Evolutionary conservation across 345 rosid species (phyloP), one percentile per base, ranked within the genome.

Genomic region (Melaleuca quinquenervia): DNA sequence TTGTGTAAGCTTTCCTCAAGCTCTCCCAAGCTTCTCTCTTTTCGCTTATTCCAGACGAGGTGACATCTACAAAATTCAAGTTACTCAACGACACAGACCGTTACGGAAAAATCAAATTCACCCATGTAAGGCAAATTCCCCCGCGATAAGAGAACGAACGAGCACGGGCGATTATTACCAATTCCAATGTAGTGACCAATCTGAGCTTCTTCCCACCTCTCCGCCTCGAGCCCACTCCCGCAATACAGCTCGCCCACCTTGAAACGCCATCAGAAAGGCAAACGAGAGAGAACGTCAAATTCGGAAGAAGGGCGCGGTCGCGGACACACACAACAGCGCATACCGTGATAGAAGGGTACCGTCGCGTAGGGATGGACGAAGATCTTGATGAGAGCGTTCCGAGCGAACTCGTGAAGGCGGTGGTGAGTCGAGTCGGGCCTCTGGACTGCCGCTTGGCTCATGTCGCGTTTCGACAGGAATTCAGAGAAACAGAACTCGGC

Each of bases 191-290:
- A 97, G 85, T 92, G 96, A 82, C 94, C 91, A 84, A 94, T 92
- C 55, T 94, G 91, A 74, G 94, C 92, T 84, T 90, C 91, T 86
- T 94, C 96, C 98, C 99, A 97, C 54, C 93, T 94, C 49, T 96
- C 98, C 21, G 89, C 87, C 58, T 94, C 96, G 11, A 90, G 90
- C 86, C 92, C 93, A 44, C 91, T 96, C 84, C 96, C 98, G 83
- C 99, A 94, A 84, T 97, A 96, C 89, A 97, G 87, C 87, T 96
- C 99, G 82, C 98, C 96, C 13, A 95, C 98, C 98, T 95, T 87
- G 24, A 32, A 22, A 58, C 48, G 24, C 8, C 74, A 24, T 54
- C 54, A 84, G 50, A 52, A 87, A 29, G 29, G 9, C 1, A 3
- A 64, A 29, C 41, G 7, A 60, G 44, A 62, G 21, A 29, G 44